phyloP scores from a whole-genome alignment of 1,139 yeast genomes.

The Pichia sp. region DNA sequence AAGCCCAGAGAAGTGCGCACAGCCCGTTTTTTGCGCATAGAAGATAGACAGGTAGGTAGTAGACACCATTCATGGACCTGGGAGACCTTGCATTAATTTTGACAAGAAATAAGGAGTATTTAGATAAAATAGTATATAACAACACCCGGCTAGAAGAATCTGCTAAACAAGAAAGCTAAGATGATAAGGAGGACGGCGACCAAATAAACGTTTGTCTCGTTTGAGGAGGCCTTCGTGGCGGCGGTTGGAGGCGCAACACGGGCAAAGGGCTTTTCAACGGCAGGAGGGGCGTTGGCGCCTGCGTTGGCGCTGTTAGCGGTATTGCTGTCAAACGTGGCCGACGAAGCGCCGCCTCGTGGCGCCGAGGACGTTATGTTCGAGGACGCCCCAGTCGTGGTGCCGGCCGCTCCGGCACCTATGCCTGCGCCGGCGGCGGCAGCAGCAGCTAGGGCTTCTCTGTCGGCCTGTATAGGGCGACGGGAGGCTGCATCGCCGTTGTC shows the following conservation, averaged over 20 bases:
- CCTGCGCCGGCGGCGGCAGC: background rate
- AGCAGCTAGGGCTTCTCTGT: background rate
- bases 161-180: slow-evolving; percentile 24
- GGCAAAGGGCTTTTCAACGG: background rate
- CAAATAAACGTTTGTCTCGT: slow-evolving; percentile 20
- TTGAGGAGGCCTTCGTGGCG: slow-evolving; percentile 11
- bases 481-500: background rate
- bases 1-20: too few species aligned
- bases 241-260: slow-evolving; percentile 16
- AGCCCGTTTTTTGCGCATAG: too few species aligned
- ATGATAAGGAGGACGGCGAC: slow-evolving; percentile 24
- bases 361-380: slow-evolving; percentile 8
- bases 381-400: background rate
- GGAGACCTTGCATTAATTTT: too few species aligned
- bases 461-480: background rate
- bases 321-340: too few species aligned
- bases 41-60: too few species aligned
- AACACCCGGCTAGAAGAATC: slow-evolving; percentile 16
- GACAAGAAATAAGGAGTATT: background rate
- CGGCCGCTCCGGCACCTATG: background rate
- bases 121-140: background rate
- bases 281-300: background rate
- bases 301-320: background rate
- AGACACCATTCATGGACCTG: too few species aligned
- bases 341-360: background rate